These are phyloP conservation scores for Lactifluus rugatus DNA, from an alignment of 768 basidiomycete genomes.

Conservation along the genomic window DNA sequence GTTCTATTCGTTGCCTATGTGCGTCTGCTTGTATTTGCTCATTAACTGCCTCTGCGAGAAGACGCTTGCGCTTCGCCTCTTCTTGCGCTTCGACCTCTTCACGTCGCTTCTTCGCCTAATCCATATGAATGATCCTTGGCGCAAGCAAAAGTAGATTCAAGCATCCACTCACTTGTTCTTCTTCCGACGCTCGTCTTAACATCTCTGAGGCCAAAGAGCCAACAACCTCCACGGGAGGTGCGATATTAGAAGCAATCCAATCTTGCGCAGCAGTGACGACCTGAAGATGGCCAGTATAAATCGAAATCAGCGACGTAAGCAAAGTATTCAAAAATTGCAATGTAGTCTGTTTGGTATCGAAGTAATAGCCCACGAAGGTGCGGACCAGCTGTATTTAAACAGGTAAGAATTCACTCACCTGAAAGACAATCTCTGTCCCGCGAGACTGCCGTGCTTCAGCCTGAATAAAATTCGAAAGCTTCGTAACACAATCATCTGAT, in stretches of 20 bases:
- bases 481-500: conserved; percentile 43
- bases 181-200: conserved; percentile 61
- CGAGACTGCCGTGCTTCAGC: conserved; percentile 53
- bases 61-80: conserved; percentile 37
- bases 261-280: conserved; percentile 61
- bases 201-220: conserved; percentile 74
- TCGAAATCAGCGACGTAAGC: neutral
- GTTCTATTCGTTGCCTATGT: conserved; percentile 45
- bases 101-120: conserved; percentile 32
- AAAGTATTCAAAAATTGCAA: neutral
- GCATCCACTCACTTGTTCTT: conserved; percentile 44
- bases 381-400: neutral
- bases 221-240: conserved; percentile 45
- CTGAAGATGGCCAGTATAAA: conserved; percentile 27
- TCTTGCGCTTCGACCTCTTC: conserved; percentile 44
- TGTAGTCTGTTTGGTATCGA: neutral
- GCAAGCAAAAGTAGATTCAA: neutral
- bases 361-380: neutral
- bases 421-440: conserved; percentile 72
- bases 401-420: conserved; percentile 36
- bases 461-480: conserved; percentile 50
- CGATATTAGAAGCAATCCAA: conserved; percentile 53
- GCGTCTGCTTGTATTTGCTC: conserved; percentile 60
- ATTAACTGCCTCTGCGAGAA: conserved; percentile 46
- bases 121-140: neutral